These are phyloP conservation scores for Nicotiana otophora DNA, from an alignment of 257 asterid species.

Conservation along the genomic window DNA sequence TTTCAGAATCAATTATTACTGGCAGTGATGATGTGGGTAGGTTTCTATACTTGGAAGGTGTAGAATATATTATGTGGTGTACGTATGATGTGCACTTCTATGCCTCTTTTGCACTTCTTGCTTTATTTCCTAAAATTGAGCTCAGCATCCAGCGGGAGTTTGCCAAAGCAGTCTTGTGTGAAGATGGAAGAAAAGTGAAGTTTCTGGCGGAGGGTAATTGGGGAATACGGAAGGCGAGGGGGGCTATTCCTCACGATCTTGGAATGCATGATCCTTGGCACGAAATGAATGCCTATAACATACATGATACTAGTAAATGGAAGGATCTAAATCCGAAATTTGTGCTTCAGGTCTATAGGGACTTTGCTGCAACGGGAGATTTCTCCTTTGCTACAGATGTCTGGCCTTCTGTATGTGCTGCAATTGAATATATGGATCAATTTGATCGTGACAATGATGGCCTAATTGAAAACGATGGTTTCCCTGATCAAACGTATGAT, in stretches of 20 bases:
- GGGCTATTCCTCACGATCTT: slow-evolving; percentile 96
- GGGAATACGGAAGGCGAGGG: slow-evolving; percentile 88
- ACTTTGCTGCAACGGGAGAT: slow-evolving; percentile 88
- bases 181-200: slow-evolving; percentile 76
- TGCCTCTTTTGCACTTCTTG: slow-evolving; percentile 97
- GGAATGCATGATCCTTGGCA: slow-evolving; percentile 99
- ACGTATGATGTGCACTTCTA: slow-evolving; percentile 97
- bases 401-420: slow-evolving; percentile 95
- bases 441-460: slow-evolving; percentile 84
- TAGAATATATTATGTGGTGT: slow-evolving; percentile 99
- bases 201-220: slow-evolving; percentile 82
- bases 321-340: slow-evolving; percentile 92
- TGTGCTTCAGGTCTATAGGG: slow-evolving; percentile 91
- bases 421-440: slow-evolving; percentile 96
- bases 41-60: slow-evolving; percentile 90
- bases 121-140: slow-evolving; percentile 87
- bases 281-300: slow-evolving; percentile 97
- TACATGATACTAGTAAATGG: slow-evolving; percentile 95
- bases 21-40: slow-evolving; percentile 66
- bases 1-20: slow-evolving; percentile 13
- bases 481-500: slow-evolving; percentile 96
- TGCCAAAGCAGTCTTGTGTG: slow-evolving; percentile 76
- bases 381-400: slow-evolving; percentile 77
- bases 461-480: slow-evolving; percentile 88
- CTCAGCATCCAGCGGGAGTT: slow-evolving; percentile 94